Percentiles rank a stretch among this genome's conserved stretches.
phyloP scores from a whole-genome alignment of 768 basidiomycete species.

The Suillus placidus region DNA sequence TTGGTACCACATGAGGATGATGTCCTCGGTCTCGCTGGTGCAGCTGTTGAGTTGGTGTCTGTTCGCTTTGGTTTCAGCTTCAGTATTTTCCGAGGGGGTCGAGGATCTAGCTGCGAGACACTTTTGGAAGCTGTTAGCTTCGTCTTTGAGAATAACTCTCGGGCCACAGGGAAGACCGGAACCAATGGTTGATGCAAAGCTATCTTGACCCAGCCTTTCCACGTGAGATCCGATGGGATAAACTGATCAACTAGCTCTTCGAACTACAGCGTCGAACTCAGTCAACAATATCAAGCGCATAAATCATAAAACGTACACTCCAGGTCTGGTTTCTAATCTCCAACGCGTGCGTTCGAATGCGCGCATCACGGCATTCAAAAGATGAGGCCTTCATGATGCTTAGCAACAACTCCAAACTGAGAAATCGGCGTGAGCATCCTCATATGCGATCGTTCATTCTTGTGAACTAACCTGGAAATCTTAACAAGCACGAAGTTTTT shows the following conservation, averaged over 20 bases:
- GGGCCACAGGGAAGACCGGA: slow-evolving; percentile 77
- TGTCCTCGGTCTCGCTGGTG: slow-evolving; percentile 16
- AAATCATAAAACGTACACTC: slow-evolving; percentile 57
- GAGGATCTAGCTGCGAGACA: slow-evolving; percentile 30
- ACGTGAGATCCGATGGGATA: slow-evolving; percentile 74
- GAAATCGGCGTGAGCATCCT: slow-evolving; percentile 16
- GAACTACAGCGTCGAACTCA: slow-evolving; percentile 47
- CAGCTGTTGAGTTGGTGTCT: slow-evolving; percentile 17
- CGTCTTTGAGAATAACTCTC: slow-evolving; percentile 77
- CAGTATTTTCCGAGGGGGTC: slow-evolving; percentile 25
- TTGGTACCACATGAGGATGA: slow-evolving; percentile 25
- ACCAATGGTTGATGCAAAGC: slow-evolving; percentile 79
- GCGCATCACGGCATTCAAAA: slow-evolving; percentile 79
- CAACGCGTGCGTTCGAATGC: slow-evolving; percentile 77
- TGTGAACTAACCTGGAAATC: slow-evolving; percentile 59
- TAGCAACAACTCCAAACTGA: slow-evolving; percentile 68
- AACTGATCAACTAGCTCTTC: slow-evolving; percentile 81
- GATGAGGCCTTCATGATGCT: slow-evolving; percentile 85
- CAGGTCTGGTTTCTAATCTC: slow-evolving; percentile 83
- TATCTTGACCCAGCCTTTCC: slow-evolving; percentile 84
- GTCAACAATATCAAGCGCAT: slow-evolving; percentile 11
- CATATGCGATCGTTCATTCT: neutral
- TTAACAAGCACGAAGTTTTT: slow-evolving; percentile 84
- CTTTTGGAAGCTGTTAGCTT: slow-evolving; percentile 59
- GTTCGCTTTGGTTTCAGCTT: slow-evolving; percentile 23